phyloP scores from a whole-genome alignment of 768 basidiomycete species.

The Erythrobasidium yunnanense region DNA sequence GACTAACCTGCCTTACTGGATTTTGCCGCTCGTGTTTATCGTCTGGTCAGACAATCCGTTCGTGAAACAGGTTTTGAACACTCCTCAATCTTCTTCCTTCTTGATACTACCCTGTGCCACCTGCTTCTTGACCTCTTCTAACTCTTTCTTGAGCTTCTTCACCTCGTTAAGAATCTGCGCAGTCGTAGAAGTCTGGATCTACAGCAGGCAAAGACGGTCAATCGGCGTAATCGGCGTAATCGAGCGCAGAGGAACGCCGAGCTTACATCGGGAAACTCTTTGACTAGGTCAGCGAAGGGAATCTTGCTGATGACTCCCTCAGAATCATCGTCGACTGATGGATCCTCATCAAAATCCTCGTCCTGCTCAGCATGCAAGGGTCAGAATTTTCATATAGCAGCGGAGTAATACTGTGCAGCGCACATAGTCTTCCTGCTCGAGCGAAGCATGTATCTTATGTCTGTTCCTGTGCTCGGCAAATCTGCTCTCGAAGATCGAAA shows the following conservation, averaged over 20 bases:
- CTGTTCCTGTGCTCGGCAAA: conserved; percentile 23
- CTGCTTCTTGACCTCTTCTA: conserved; percentile 23
- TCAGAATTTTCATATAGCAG: conserved; percentile 29
- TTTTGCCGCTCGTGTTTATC: no score
- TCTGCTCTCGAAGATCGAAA: conserved; percentile 44
- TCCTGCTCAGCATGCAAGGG: not conserved
- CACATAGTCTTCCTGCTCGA: conserved; percentile 7
- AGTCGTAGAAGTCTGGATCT: conserved; percentile 1
- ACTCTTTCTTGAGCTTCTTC: conserved; percentile 24
- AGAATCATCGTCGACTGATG: conserved; percentile 3
- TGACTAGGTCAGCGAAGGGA: conserved; percentile 40
- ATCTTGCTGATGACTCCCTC: conserved; percentile 41
- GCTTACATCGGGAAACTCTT: conserved; percentile 31
- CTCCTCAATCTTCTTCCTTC: conserved; percentile 2
- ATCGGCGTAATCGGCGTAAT: conserved; percentile 20
- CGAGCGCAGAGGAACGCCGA: conserved; percentile 10
- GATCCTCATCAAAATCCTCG: conserved; percentile 12
- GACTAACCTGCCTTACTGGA: no score
- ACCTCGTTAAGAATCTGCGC: conserved; percentile 7
- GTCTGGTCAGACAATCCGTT: no score
- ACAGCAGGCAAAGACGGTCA: not conserved
- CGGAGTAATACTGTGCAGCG: not conserved
- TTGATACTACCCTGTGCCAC: conserved; percentile 13
- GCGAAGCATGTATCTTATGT: not conserved
- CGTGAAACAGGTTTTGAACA: no score